A percentile compares a stretch with the other conserved stretches of the same genome.
phyloP scores from a whole-genome alignment of 1,284 basidiomycete genomes.

The Peniophora sp. region DNA sequence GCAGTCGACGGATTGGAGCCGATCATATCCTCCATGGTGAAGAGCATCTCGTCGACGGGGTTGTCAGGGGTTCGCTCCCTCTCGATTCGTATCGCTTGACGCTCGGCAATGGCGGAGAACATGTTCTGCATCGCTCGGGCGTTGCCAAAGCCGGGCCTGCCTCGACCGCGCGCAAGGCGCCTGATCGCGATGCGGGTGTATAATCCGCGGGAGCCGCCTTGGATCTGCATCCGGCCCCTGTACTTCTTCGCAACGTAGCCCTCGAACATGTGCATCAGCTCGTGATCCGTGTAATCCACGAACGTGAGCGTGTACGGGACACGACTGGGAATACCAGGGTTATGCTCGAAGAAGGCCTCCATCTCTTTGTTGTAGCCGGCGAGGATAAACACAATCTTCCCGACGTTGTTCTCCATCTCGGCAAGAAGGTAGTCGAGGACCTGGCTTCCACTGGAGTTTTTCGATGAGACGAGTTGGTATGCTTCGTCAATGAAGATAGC shows the following conservation, averaged over 20 bases:
- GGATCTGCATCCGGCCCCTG: slow-evolving; percentile 41
- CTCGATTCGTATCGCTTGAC: slow-evolving; percentile 42
- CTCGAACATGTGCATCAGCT: slow-evolving; percentile 47
- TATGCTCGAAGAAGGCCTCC: slow-evolving; percentile 55
- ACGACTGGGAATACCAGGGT: slow-evolving; percentile 56
- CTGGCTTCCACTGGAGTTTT: slow-evolving; percentile 39
- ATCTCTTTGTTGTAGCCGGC: slow-evolving; percentile 46
- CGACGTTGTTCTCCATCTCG: slow-evolving; percentile 64
- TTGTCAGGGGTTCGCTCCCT: slow-evolving; percentile 30
- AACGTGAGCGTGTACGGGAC: slow-evolving; percentile 56
- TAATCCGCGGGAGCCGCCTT: slow-evolving; percentile 47
- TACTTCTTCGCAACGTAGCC: slow-evolving; percentile 38
- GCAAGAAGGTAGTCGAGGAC: slow-evolving; percentile 61
- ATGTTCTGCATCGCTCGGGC: slow-evolving; percentile 50
- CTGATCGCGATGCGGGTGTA: slow-evolving; percentile 47
- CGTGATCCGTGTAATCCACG: slow-evolving; percentile 48
- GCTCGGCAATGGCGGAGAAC: slow-evolving; percentile 34
- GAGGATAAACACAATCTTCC: slow-evolving; percentile 59
- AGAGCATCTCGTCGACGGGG: slow-evolving; percentile 35
- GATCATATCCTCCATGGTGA: slow-evolving; percentile 48
- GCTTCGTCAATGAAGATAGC: slow-evolving; percentile 63
- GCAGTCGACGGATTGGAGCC: slow-evolving; percentile 53
- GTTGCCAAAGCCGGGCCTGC: slow-evolving; percentile 53
- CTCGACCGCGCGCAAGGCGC: slow-evolving; percentile 48
- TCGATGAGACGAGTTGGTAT: slow-evolving; percentile 47